Percentiles rank a stretch among this genome's conserved stretches.
These are phyloP conservation scores for Hypoxylon sp. DNA, from an alignment of 2,329 filamentous ascomycete genomes.

Conservation along the genomic window DNA sequence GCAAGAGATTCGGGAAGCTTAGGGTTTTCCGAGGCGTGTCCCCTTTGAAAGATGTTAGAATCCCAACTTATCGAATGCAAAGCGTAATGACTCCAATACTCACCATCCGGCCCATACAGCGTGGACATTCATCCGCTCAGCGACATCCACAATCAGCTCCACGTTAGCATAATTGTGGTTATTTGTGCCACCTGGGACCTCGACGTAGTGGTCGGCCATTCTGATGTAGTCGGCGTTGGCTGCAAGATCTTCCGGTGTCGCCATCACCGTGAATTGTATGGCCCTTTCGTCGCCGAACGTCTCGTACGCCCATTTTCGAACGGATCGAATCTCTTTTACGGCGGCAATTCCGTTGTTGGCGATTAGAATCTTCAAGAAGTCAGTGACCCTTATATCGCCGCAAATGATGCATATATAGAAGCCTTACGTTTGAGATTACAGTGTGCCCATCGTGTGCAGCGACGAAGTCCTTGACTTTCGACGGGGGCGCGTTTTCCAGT, in stretches of 20 bases:
- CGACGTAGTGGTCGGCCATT: conserved; percentile 99
- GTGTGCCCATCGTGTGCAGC: conserved; percentile 91
- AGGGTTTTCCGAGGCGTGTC: conserved; percentile 98
- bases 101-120: conserved; percentile 99
- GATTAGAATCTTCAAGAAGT: conserved; percentile 82
- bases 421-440: conserved; percentile 93
- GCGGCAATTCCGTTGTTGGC: conserved; percentile 99
- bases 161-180: conserved; percentile 99
- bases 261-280: conserved; percentile 99
- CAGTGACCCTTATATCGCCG: conserved; percentile 17
- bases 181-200: conserved; percentile 98
- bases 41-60: conserved; percentile 70
- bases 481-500: conserved; percentile 83
- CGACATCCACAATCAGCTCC: conserved; percentile 98
- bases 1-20: conserved; percentile 96
- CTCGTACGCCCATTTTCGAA: conserved; percentile 99
- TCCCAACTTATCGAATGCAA: not conserved
- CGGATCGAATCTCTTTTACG: conserved; percentile 98
- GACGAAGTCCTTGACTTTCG: conserved; percentile 97
- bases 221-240: conserved; percentile 99
- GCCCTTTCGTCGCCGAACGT: conserved; percentile 98
- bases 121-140: conserved; percentile 98
- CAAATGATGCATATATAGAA: not conserved
- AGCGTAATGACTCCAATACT: conserved; percentile 56
- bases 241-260: conserved; percentile 95